Evolutionary conservation across 1,139 yeast species (phyloP).

Genomic region (Saccharomyces pastorianus): DNA sequence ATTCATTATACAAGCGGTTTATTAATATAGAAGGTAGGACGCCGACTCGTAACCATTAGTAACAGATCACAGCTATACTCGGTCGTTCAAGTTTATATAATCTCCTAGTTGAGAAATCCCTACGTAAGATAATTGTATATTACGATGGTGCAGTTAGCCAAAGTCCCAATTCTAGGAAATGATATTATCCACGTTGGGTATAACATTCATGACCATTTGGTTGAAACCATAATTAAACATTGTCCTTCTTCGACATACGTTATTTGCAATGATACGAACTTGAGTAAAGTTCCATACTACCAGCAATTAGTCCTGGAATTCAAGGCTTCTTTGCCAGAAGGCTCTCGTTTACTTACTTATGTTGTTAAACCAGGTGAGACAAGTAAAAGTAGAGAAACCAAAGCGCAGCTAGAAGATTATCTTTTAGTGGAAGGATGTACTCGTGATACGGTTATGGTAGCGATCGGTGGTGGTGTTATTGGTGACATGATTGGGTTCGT

Average conservation of each 20-base stretch:
- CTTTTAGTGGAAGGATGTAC: constrained; percentile 83
- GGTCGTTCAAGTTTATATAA: background rate
- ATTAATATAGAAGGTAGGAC: background rate
- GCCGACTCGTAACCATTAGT: background rate
- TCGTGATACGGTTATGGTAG: constrained; percentile 88
- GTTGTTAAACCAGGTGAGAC: constrained; percentile 90
- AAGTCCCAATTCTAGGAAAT: constrained; percentile 68
- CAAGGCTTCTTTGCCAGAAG: constrained; percentile 35
- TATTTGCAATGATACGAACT: constrained; percentile 77
- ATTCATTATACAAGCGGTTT: background rate
- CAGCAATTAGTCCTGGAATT: constrained; percentile 35
- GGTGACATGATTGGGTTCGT: constrained; percentile 99
- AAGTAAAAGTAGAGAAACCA: constrained; percentile 78
- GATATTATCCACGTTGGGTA: constrained; percentile 90
- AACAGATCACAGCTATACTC: background rate
- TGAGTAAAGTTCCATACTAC: constrained; percentile 60
- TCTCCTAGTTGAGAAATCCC: background rate
- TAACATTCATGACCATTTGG: constrained; percentile 69
- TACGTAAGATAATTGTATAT: background rate
- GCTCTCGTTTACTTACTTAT: constrained; percentile 62
- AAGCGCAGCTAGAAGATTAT: constrained; percentile 90
- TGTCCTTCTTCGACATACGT: constrained; percentile 87
- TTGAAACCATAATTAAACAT: constrained; percentile 52
- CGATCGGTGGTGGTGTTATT: constrained; percentile 97
- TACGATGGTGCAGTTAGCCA: constrained; percentile 27